A percentile compares a stretch with the other conserved stretches of the same genome.
phyloP scores from a whole-genome alignment of 768 basidiomycete species.

The Mrakia gelida region DNA sequence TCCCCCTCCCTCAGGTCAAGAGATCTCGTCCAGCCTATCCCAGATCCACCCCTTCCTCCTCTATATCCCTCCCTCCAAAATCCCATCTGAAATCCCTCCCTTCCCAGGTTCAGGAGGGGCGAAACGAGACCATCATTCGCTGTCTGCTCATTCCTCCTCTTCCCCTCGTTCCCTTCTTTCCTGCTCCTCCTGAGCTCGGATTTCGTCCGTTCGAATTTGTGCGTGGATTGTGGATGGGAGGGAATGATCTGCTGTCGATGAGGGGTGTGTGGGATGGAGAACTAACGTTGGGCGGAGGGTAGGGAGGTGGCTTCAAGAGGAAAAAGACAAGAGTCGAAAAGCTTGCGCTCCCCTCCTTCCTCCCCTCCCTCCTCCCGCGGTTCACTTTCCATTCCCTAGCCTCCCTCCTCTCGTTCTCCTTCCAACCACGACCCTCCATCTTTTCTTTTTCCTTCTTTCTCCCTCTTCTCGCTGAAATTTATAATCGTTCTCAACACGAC shows the following conservation, averaged over 20 bases:
- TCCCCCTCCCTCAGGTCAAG: constrained; percentile 8
- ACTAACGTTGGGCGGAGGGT: constrained; percentile 9
- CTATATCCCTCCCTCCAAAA: not conserved
- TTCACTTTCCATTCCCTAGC: too few relatives aligned
- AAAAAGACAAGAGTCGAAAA: too few relatives aligned
- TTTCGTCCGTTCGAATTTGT: not conserved
- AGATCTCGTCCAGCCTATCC: not conserved
- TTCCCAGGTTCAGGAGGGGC: not conserved
- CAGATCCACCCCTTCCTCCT: not conserved
- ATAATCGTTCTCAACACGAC: too few relatives aligned
- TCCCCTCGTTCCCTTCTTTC: not conserved
- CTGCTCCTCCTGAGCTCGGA: not conserved
- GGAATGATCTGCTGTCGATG: not conserved
- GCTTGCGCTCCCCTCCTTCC: too few relatives aligned
- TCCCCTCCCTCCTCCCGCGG: too few relatives aligned
- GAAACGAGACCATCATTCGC: not conserved
- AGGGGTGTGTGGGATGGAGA: not conserved
- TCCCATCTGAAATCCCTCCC: not conserved
- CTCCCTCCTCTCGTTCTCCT: too few relatives aligned
- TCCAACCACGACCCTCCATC: too few relatives aligned
- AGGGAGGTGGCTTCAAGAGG: not conserved
- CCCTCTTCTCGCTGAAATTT: too few relatives aligned
- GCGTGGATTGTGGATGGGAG: not conserved
- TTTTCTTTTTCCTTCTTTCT: too few relatives aligned
- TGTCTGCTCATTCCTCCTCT: not conserved